Evolutionary conservation across 257 asterid genomes (phyloP).

Genomic region (Solanum habrochaites): DNA sequence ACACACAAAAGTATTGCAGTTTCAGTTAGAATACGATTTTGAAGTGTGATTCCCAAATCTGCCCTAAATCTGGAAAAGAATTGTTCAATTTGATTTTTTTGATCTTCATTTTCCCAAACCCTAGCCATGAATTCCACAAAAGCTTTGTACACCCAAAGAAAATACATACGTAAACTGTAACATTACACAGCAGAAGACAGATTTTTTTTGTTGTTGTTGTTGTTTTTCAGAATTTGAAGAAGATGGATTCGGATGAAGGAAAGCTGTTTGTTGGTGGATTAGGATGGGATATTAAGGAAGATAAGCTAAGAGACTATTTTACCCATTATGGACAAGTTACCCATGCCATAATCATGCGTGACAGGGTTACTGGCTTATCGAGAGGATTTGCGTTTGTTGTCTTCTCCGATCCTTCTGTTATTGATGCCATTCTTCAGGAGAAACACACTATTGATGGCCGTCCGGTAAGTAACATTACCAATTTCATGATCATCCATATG

Average conservation of each 20-base stretch:
- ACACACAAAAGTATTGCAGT: neutral
- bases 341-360: constrained; percentile 74
- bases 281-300: constrained; percentile 81
- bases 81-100: neutral
- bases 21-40: neutral
- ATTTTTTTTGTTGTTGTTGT: neutral
- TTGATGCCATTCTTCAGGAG: constrained; percentile 64
- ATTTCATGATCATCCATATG: neutral
- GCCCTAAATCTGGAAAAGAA: neutral
- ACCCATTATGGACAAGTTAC: constrained; percentile 56
- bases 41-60: neutral
- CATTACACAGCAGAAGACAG: neutral
- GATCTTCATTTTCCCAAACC: neutral
- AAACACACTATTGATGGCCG: constrained; percentile 79
- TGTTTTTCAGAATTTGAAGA: neutral
- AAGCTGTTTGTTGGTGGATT: constrained; percentile 86
- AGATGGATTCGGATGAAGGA: constrained; percentile 88
- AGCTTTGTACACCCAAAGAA: neutral
- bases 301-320: constrained; percentile 60
- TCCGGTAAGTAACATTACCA: constrained; percentile 30
- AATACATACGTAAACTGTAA: neutral
- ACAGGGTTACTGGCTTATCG: constrained; percentile 52
- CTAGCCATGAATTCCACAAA: neutral
- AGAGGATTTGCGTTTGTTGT: constrained; percentile 84
- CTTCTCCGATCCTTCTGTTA: constrained; percentile 56